Percentiles rank a stretch among this genome's conserved stretches.
Conservation (phyloP, 441 rosid genomes). For the Gossypium trilobum region DNA sequence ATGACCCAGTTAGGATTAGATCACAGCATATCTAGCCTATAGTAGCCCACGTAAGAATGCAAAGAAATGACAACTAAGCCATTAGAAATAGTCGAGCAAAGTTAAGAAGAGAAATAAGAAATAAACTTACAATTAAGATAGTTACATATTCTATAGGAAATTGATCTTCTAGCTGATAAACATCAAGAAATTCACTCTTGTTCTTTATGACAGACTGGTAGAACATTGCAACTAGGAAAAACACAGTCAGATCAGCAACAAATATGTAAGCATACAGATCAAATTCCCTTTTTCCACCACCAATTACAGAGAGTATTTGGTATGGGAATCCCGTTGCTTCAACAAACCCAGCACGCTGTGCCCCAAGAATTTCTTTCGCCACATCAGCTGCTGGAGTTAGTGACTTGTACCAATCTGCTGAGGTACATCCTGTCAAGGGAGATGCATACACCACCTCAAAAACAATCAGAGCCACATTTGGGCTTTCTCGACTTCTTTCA, state of each 20-base stretch:
- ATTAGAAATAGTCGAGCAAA: slow-evolving; percentile 5
- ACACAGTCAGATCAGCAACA: slow-evolving; percentile 86
- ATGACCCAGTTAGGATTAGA: slow-evolving; percentile 32
- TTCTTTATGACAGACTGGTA: slow-evolving; percentile 87
- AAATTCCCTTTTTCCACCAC: slow-evolving; percentile 94
- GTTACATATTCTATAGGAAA: slow-evolving; percentile 84
- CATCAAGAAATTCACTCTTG: slow-evolving; percentile 87
- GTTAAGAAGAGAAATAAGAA: slow-evolving; percentile 11
- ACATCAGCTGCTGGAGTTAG: slow-evolving; percentile 94
- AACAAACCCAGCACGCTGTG: slow-evolving; percentile 52
- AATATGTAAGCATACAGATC: slow-evolving; percentile 94
- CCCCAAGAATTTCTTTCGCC: slow-evolving; percentile 70
- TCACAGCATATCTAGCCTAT: neutral
- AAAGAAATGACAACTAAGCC: slow-evolving; percentile 10
- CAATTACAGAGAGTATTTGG: slow-evolving; percentile 74
- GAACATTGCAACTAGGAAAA: slow-evolving; percentile 85
- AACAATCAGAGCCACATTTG: slow-evolving; percentile 78
- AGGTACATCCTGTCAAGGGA: slow-evolving; percentile 51
- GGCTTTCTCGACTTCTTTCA: slow-evolving; percentile 69
- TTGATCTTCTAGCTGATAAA: slow-evolving; percentile 96
- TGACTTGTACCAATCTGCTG: slow-evolving; percentile 81
- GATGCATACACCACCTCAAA: slow-evolving; percentile 89
- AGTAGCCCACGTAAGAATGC: slow-evolving; percentile 12
- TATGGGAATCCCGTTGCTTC: slow-evolving; percentile 67
- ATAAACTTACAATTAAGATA: slow-evolving; percentile 62